These are phyloP conservation scores for Aspergillus uvarum DNA, from an alignment of 2,329 filamentous ascomycete genomes.

Conservation along the genomic window DNA sequence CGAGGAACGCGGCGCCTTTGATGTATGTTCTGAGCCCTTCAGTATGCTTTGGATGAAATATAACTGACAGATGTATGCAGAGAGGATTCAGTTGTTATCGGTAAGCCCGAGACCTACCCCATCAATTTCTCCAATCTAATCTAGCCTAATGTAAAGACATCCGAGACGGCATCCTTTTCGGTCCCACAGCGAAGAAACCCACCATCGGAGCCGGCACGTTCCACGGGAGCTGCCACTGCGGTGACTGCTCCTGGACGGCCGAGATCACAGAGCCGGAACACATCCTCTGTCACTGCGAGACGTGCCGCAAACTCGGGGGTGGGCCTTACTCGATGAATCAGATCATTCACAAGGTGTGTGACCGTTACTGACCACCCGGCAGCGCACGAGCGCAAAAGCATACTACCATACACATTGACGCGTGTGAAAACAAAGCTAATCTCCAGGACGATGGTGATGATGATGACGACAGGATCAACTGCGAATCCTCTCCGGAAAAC, in stretches of 20 bases:
- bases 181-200: neutral
- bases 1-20: neutral
- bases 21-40: neutral
- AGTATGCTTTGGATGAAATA: neutral
- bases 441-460: too few species aligned
- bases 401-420: too few species aligned
- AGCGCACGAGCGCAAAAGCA: too few species aligned
- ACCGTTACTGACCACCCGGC: neutral
- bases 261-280: conserved; percentile 6
- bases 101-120: neutral
- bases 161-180: conserved; percentile 2
- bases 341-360: neutral
- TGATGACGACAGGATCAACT: conserved; percentile 1
- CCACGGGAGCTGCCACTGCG: conserved; percentile 6
- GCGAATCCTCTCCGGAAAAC: conserved; percentile 6
- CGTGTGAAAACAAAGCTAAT: too few species aligned
- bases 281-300: conserved; percentile 10
- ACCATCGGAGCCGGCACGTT: neutral
- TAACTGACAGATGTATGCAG: neutral
- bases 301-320: conserved; percentile 7
- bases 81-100: conserved; percentile 2
- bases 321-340: conserved; percentile 2
- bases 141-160: neutral
- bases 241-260: conserved; percentile 5
- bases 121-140: neutral